Evolutionary conservation across 2,329 filamentous ascomycete species (phyloP), one percentile per base, ranked within the genome.

Genomic region (Colletotrichum graminicola): DNA sequence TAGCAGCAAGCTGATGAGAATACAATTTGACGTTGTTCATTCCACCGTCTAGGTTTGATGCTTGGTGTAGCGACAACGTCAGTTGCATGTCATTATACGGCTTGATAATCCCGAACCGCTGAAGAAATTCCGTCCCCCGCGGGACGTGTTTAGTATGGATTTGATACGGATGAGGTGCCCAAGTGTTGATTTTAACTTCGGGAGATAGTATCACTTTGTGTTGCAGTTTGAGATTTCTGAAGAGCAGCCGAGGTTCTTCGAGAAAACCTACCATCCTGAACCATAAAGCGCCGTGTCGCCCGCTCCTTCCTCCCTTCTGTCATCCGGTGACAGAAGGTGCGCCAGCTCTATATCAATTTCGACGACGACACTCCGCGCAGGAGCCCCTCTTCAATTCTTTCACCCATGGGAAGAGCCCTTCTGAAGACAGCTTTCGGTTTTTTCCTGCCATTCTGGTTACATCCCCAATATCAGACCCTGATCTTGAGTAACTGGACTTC

Each of bases 1-100:
- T n/a, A 41, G 62, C 21, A 36, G 47, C 18, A 32, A 12, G 55
- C n/a, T 54, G 62, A 61, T 49, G 43, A 51, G 61, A 41, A 32
- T 41, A 51, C 41, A 54, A 62, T 52, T 32, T 60, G 56, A 26
- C 2, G 23, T n/a, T 21, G 7, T 36, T 36, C 12, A 23, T 6
- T 55, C 21, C 21, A 55, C 32, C 11, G 21, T 32, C 21, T 18
- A 18, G 14, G 14, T 59, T 23, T 41, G 23, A 43, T 43, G 8
- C 18, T 36, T 32, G 11, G 12, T 12, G 32, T 21, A 39, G 36
- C 11, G 34, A 55, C 6, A 21, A 55, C 1, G 3, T 23, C 4
- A 4, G 12, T 32, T 23, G 52, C 21, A 8, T 14, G 39, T 16
- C 39, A 23, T 32, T 21, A 21, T 6, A 11, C 21, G 12, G 43